Base-by-base conservation (phyloP, 2,329 filamentous ascomycete species). In the Westerdykella aurantiaca region DNA sequence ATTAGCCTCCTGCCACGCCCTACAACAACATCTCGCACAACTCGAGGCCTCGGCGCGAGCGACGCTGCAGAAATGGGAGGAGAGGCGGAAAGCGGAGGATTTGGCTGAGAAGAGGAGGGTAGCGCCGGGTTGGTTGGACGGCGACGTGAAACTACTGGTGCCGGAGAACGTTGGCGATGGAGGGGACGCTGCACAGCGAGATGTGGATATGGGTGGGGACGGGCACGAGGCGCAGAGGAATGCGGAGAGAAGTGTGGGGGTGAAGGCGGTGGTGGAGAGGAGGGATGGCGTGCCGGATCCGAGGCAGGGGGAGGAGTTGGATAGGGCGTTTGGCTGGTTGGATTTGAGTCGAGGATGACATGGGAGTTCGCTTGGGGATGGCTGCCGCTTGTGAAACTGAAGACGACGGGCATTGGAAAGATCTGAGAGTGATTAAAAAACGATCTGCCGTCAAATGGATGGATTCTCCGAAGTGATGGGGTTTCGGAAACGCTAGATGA, bases 81-180 rank as follows among this genome's bases (percentile, higher is more conserved):
- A 83, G 47, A 75, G 69, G 3, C 80, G 86, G 45, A 69, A 67
- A 45, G 79, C 76, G 33, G 73, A 82, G 45, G 86, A 90, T 50
- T 70, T 90, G 48, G 84, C 83, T 4, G 86, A 90, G 78, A 91
- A 89, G 75, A 74, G 88, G 52, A 73, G 85, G 43, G 77, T 89
- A 14, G 87, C 87, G 10, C 87, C 86, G 0, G 86, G 87, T 0
- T 93, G 86, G 84, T 69, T 91, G 55, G 86, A 91, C 57, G 84
- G 87, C 43, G 77, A 79, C 40, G 64, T 67, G 14, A 81, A 61
- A 42, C 69, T 91, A 38, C 65, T 91, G 41, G 77, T 85, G 67
- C 86, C 86, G 0, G 80, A 85, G 68, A 77, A 53, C 31, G 56
- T 57, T 21, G 45, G 47, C 17, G 46, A 52, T 41, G 42, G 56